Percentiles rank a stretch among this genome's conserved stretches.
Conservation (phyloP, 805 yeast species). For the Saccharomycopsis schoenii region DNA sequence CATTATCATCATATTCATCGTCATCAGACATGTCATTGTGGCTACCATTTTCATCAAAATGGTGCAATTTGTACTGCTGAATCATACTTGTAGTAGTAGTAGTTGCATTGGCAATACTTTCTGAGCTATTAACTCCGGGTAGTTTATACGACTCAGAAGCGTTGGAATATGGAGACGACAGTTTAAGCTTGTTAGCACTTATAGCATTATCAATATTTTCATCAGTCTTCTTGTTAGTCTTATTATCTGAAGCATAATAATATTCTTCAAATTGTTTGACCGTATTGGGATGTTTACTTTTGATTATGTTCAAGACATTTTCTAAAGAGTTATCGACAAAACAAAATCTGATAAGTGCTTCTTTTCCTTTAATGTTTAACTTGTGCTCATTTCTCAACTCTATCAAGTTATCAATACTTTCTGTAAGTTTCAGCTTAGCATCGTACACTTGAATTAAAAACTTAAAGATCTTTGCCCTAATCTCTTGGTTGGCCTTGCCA, state of each 20-base stretch:
- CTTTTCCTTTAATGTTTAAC: constrained; percentile 66
- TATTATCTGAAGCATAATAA: not conserved
- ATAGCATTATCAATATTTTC: not conserved
- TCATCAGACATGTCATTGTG: not conserved
- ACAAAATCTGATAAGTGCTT: constrained; percentile 60
- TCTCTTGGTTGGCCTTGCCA: not conserved
- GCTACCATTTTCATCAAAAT: not conserved
- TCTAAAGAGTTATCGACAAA: constrained; percentile 64
- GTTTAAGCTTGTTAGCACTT: not conserved
- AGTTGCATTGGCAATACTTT: not conserved
- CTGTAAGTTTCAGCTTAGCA: constrained; percentile 33
- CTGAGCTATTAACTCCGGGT: not conserved
- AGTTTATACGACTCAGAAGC: not conserved
- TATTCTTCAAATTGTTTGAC: constrained; percentile 9
- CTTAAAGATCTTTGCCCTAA: constrained; percentile 7
- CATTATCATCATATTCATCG: constrained; percentile 2
- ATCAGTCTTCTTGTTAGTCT: not conserved
- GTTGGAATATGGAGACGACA: not conserved
- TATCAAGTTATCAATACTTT: constrained; percentile 48
- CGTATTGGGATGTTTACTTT: constrained; percentile 21
- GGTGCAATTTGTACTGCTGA: not conserved
- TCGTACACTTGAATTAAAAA: constrained; percentile 30
- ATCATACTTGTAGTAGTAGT: not conserved
- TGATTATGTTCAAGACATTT: constrained; percentile 33
- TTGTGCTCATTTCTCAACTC: constrained; percentile 44